These are phyloP conservation scores for Erysimum pusillum DNA, from an alignment of 441 rosid genomes.

Conservation along the genomic window DNA sequence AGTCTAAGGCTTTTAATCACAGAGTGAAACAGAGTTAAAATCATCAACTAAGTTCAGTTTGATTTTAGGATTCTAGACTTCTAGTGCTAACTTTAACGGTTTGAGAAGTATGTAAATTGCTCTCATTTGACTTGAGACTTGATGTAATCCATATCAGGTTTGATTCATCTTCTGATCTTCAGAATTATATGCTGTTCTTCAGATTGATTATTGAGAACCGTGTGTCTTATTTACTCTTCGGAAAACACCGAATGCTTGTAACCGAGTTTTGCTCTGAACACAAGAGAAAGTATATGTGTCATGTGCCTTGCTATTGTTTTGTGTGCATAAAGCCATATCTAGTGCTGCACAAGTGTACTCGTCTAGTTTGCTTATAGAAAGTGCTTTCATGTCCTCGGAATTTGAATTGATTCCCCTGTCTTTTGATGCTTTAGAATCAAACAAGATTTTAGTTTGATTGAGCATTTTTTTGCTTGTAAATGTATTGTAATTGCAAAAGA, in stretches of 20 bases:
- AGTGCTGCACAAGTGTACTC: slow-evolving; percentile 12
- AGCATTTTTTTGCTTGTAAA: not conserved
- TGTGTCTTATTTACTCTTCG: not conserved
- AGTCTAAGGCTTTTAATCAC: slow-evolving; percentile 26
- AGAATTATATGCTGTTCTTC: not conserved
- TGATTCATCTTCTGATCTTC: not conserved
- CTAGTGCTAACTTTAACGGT: slow-evolving; percentile 4
- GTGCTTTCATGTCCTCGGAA: slow-evolving; percentile 4
- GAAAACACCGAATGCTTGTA: not conserved
- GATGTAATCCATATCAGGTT: not conserved
- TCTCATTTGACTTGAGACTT: slow-evolving; percentile 5
- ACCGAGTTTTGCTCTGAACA: not conserved
- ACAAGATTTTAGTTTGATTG: slow-evolving; percentile 7
- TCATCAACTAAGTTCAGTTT: not conserved
- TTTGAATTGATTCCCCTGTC: no score
- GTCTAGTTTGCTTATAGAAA: slow-evolving; percentile 14
- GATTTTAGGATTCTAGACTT: not conserved
- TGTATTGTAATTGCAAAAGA: not conserved
- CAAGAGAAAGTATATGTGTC: slow-evolving; percentile 8
- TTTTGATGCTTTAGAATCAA: not conserved
- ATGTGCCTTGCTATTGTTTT: slow-evolving; percentile 5
- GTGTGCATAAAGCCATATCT: slow-evolving; percentile 7
- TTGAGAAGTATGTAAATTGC: not conserved
- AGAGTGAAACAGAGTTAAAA: slow-evolving; percentile 4
- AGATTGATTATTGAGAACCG: not conserved